A percentile compares a stretch with the other conserved stretches of the same genome.
Conservation (phyloP, 1,284 basidiomycete genomes). For the Ustilago esculenta region DNA sequence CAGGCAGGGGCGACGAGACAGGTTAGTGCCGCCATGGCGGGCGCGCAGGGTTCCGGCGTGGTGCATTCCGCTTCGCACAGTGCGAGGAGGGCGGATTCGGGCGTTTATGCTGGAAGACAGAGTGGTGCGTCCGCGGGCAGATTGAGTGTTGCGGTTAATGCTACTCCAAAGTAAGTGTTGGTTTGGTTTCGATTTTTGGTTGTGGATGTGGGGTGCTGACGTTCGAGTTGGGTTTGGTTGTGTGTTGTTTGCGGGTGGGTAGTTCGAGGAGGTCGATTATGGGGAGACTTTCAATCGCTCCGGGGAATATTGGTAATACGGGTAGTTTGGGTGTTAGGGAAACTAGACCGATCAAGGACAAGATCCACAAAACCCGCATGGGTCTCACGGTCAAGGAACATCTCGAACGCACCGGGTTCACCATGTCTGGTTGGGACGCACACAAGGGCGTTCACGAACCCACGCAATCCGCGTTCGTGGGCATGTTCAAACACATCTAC, state of each 20-base stretch:
- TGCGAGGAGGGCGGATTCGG: constrained; percentile 31
- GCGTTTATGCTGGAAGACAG: constrained; percentile 37
- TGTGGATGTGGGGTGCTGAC: no score
- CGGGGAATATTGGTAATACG: constrained; percentile 39
- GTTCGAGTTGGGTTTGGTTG: not conserved
- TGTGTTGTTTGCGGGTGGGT: not conserved
- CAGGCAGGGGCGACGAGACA: constrained; percentile 26
- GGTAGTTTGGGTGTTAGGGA: constrained; percentile 36
- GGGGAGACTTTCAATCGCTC: constrained; percentile 50
- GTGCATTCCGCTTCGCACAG: constrained; percentile 35
- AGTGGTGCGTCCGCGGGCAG: constrained; percentile 46
- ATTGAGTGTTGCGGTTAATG: constrained; percentile 46
- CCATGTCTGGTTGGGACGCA: constrained; percentile 54
- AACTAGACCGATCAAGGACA: constrained; percentile 54
- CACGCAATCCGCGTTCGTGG: constrained; percentile 61
- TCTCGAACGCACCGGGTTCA: constrained; percentile 60
- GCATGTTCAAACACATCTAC: constrained; percentile 65
- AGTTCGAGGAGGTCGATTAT: constrained; percentile 40
- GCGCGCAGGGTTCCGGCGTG: constrained; percentile 17
- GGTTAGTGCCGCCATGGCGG: constrained; percentile 14
- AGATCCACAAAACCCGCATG: constrained; percentile 56
- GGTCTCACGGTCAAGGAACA: constrained; percentile 55
- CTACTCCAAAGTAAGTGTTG: constrained; percentile 57
- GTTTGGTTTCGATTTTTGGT: not conserved
- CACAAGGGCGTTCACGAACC: constrained; percentile 62